Evolutionary conservation across 2,329 filamentous ascomycete species (phyloP), one percentile per base, ranked within the genome.

Genomic region (Sordariomycetes sp.): DNA sequence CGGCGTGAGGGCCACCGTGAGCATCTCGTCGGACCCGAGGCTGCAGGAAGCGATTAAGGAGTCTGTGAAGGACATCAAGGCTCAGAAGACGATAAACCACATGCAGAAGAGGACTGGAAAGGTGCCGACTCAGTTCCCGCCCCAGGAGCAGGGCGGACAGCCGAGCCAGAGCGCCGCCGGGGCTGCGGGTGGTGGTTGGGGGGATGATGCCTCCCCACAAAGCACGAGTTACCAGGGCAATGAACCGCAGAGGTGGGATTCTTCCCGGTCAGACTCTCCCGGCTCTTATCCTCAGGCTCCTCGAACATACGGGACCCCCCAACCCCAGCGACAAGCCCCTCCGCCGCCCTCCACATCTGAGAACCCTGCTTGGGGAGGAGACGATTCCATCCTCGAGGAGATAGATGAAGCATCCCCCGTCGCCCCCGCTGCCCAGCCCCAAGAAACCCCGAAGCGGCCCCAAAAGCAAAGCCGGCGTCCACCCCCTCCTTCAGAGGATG

Each of bases 331-430:
- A 22, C 53, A 57, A 24, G 3, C 52, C 35, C 53, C 53, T 37
- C 22, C 50, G 20, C 51, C 54, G 48, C 14, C 55, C 50, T 34
- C 55, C 20, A 20, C 40, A 8, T n/a, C 16, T 48, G 54, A 32
- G 54, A 60, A 32, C 54, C 34, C 46, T 16, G 53, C 55, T 53
- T 28, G 43, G 16, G 52, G 60, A 18, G 52, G 60, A 18, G 68
- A 69, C 22, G 55, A 57, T 14, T 14, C 55, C 34, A 64, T 61
- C 52, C 58, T 60, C 46, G 59, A 67, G 53, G 60, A 65, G 25
- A 64, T 67, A 22, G 66, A 77, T 43, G 74, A 78, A 58, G 74
- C 72, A 43, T 79, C 77, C 1, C 76, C 77, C 25, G 62, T 76
- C 12, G 67, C 76, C 8, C 52, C 68, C 18, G 64, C 72, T 8